Evolutionary conservation across 208 protist species (phyloP).

Genomic region (Endotrypanum monterogeii): DNA sequence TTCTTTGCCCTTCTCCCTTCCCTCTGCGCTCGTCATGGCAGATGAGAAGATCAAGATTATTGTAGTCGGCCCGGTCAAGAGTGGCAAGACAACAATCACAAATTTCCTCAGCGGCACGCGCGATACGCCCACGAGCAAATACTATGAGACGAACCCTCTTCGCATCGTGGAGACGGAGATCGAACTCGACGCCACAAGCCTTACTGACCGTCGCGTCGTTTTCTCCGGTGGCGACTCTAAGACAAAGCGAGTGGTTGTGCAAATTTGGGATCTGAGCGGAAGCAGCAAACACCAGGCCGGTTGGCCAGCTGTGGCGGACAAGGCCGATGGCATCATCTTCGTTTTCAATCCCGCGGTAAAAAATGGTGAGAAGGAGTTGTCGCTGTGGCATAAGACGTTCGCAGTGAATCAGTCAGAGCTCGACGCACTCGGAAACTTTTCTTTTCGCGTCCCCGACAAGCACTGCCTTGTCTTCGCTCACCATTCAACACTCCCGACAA

Average conservation of each 20-base stretch:
- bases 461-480: slow-evolving; percentile 84
- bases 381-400: slow-evolving; percentile 92
- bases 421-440: slow-evolving; percentile 74
- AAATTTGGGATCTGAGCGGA: slow-evolving; percentile 90
- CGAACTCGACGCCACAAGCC: slow-evolving; percentile 57
- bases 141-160: slow-evolving; percentile 86
- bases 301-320: slow-evolving; percentile 81
- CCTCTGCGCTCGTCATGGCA: slow-evolving; percentile 29
- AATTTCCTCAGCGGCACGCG: slow-evolving; percentile 84
- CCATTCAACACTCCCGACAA: slow-evolving; percentile 56
- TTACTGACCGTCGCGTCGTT: slow-evolving; percentile 58
- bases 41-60: slow-evolving; percentile 85
- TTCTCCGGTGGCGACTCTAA: slow-evolving; percentile 56
- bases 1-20: background rate
- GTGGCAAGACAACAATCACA: slow-evolving; percentile 83
- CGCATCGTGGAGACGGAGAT: slow-evolving; percentile 90
- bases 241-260: slow-evolving; percentile 57
- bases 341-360: slow-evolving; percentile 86
- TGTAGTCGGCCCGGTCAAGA: slow-evolving; percentile 77
- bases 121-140: slow-evolving; percentile 77
- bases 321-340: slow-evolving; percentile 86
- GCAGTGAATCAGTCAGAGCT: slow-evolving; percentile 66
- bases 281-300: slow-evolving; percentile 81
- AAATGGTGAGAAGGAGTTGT: slow-evolving; percentile 78
- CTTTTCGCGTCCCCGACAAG: slow-evolving; percentile 48